Evolutionary conservation across 768 basidiomycete species (phyloP).

Genomic region (Cystofilobasidium bisporidii): DNA sequence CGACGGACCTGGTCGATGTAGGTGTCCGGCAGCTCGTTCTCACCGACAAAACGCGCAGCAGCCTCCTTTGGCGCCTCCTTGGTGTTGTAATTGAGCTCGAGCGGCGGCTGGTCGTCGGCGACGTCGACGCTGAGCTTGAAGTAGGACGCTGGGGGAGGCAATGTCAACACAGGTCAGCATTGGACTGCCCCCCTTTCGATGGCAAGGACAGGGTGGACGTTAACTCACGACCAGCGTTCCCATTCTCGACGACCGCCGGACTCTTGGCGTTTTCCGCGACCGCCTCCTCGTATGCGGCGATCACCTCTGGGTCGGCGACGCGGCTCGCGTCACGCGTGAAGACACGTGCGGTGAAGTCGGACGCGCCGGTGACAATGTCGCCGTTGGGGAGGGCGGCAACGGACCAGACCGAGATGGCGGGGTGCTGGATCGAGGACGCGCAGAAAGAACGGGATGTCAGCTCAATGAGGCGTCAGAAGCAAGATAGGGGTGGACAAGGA

Average conservation of each 20-base stretch:
- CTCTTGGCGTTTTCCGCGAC: constrained; percentile 26
- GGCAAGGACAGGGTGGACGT: too few species aligned
- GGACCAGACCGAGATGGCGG: constrained; percentile 39
- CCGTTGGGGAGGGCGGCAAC: constrained; percentile 34
- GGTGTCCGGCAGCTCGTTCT: constrained; percentile 32
- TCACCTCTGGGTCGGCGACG: constrained; percentile 25
- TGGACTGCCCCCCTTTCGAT: too few species aligned
- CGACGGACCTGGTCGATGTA: constrained; percentile 36
- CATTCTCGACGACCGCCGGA: constrained; percentile 7
- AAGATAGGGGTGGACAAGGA: neutral
- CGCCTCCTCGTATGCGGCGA: constrained; percentile 28
- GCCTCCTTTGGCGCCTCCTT: constrained; percentile 21
- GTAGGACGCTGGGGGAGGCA: neutral
- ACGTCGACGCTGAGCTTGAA: constrained; percentile 35
- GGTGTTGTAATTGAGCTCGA: constrained; percentile 30
- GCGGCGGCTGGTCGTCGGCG: constrained; percentile 35
- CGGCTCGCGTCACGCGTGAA: constrained; percentile 32
- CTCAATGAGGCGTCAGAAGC: neutral
- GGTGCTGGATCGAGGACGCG: constrained; percentile 26
- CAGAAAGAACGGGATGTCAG: neutral
- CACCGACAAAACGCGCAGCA: constrained; percentile 33
- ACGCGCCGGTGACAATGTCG: constrained; percentile 37
- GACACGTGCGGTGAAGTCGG: constrained; percentile 33
- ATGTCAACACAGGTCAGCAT: neutral
- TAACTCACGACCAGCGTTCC: constrained; percentile 11